Conservation (phyloP, 208 protist species). For the Borovskyia barvae region DNA sequence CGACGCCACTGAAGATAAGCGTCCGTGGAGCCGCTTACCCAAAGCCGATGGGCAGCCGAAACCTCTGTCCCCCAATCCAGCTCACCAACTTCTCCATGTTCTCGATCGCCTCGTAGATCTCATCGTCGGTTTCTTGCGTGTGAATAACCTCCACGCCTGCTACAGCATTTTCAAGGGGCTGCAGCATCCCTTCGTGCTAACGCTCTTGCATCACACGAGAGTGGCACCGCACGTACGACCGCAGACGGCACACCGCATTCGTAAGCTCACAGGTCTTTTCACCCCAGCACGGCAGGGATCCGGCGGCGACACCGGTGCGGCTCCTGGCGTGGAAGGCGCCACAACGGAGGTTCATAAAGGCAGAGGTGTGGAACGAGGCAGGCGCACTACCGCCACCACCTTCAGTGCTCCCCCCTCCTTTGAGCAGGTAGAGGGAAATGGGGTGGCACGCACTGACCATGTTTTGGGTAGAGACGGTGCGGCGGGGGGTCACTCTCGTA, state of each 20-base stretch:
- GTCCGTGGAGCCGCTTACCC: neutral
- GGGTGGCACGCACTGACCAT: no score
- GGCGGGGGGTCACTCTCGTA: no score
- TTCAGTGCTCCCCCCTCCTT: no score
- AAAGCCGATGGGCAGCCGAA: neutral
- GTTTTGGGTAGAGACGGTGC: no score
- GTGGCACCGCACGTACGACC: slow-evolving; percentile 6
- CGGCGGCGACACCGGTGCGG: neutral
- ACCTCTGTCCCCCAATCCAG: slow-evolving; percentile 3
- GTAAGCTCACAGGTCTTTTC: slow-evolving; percentile 28
- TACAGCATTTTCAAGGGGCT: slow-evolving; percentile 42
- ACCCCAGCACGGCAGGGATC: slow-evolving; percentile 1
- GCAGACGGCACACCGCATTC: slow-evolving; percentile 28
- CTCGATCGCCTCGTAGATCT: slow-evolving; percentile 44
- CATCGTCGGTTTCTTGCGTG: slow-evolving; percentile 40
- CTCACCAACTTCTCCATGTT: slow-evolving; percentile 13
- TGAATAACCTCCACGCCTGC: slow-evolving; percentile 59
- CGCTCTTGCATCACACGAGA: slow-evolving; percentile 16
- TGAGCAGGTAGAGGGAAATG: no score
- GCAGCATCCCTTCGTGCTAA: slow-evolving; percentile 41
- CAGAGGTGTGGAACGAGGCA: no score
- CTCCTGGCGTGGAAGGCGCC: neutral
- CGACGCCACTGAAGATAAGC: neutral
- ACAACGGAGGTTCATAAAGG: no score
- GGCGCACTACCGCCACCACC: no score